A percentile compares a stretch with the other conserved stretches of the same genome.
Evolutionary conservation across 2,329 filamentous ascomycete genomes (phyloP).

Genomic region (Fusarium bulbicola): DNA sequence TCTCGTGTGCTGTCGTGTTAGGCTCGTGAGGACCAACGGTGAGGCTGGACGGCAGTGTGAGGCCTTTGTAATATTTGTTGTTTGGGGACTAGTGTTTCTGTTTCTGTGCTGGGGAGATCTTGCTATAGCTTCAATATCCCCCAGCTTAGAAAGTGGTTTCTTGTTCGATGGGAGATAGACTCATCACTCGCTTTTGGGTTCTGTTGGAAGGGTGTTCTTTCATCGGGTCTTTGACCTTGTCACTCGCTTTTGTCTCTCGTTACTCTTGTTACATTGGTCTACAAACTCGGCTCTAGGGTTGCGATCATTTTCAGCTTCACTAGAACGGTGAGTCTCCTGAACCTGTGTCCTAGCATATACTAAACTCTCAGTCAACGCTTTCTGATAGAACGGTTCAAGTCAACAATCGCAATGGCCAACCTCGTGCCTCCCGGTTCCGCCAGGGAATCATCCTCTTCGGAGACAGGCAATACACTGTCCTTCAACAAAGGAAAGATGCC

Average conservation of each 20-base stretch:
- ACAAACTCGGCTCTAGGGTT: accelerated
- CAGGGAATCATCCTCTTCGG: slow-evolving; percentile 31
- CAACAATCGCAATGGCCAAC: slow-evolving; percentile 9
- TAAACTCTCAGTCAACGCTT: not conserved
- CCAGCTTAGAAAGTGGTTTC: slow-evolving; percentile 2
- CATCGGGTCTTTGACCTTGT: slow-evolving; percentile 15
- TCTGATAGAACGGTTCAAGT: not conserved
- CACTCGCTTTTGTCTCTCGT: slow-evolving; percentile 23
- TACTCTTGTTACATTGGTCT: not conserved
- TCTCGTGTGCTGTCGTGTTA: slow-evolving; percentile 42
- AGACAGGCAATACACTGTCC: slow-evolving; percentile 1
- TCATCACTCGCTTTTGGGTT: slow-evolving; percentile 28
- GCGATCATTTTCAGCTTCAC: no score
- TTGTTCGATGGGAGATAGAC: not conserved
- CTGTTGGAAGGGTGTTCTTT: slow-evolving; percentile 1
- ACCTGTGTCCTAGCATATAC: not conserved
- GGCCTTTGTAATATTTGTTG: slow-evolving; percentile 9
- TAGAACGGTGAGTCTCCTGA: not conserved
- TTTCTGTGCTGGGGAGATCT: not conserved
- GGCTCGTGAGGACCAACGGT: slow-evolving; percentile 4
- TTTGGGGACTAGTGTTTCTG: not conserved
- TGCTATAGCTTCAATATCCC: slow-evolving; percentile 41
- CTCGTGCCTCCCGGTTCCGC: slow-evolving; percentile 4
- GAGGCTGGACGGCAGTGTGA: slow-evolving; percentile 28
- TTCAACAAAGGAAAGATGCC: slow-evolving; percentile 14